Evolutionary conservation across 208 protist species (phyloP).

Genomic region (Crithidia thermophila): DNA sequence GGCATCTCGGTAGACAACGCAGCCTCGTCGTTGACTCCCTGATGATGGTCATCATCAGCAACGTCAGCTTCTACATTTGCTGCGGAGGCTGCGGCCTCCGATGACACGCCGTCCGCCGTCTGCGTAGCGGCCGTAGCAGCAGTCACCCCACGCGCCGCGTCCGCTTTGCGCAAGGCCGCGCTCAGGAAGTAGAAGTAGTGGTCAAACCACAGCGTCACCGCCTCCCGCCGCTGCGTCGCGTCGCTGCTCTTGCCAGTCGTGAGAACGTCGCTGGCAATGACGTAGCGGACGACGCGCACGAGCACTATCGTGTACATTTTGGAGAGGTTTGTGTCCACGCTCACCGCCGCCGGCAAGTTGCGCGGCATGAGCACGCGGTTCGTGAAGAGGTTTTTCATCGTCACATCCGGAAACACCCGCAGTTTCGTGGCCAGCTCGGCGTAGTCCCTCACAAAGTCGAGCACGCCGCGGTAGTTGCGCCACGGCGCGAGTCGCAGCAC

Average conservation of each 20-base stretch:
- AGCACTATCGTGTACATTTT: conserved; percentile 20
- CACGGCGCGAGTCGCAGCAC: too few species aligned
- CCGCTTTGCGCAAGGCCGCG: not conserved
- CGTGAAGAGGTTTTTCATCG: conserved; percentile 41
- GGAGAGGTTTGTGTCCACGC: not conserved
- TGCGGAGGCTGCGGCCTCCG: too few species aligned
- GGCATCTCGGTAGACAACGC: not conserved
- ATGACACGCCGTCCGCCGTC: too few species aligned
- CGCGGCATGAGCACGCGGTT: conserved; percentile 35
- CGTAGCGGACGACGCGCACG: conserved; percentile 21
- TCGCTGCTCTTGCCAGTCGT: not conserved
- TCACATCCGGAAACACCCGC: conserved; percentile 22
- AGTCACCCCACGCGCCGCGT: not conserved
- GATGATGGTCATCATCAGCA: too few species aligned
- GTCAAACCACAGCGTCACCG: conserved; percentile 15
- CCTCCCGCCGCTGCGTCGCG: conserved; percentile 7
- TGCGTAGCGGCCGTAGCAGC: not conserved
- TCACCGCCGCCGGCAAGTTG: not conserved
- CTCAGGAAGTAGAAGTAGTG: conserved; percentile 21
- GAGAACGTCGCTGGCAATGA: conserved; percentile 4
- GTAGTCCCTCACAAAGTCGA: conserved; percentile 40
- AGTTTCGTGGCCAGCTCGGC: conserved; percentile 32
- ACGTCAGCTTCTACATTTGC: not conserved
- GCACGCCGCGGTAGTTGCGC: too few species aligned
- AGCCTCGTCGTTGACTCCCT: too few species aligned